Conservation (phyloP, 2,329 filamentous ascomycete species). For the Aschersonia sp. region DNA sequence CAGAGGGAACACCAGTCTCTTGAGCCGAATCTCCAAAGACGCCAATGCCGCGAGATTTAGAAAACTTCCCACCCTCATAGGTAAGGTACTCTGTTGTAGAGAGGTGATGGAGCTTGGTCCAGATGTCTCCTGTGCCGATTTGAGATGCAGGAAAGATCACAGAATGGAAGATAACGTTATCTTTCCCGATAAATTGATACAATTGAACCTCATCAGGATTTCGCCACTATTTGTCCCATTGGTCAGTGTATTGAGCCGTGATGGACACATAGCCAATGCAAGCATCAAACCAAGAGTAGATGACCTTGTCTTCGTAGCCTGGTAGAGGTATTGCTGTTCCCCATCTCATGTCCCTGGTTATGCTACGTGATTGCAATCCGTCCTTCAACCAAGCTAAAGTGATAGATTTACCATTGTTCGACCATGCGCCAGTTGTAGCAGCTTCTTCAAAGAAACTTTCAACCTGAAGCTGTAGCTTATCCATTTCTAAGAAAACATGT, state of each 20-base stretch:
- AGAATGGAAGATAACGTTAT: conserved; percentile 54
- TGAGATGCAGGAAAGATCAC: conserved; percentile 72
- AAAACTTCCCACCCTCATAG: conserved; percentile 69
- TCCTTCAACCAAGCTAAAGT: conserved; percentile 60
- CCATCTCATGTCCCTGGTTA: conserved; percentile 78
- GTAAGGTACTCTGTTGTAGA: conserved; percentile 66
- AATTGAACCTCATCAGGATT: conserved; percentile 68
- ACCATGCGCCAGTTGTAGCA: conserved; percentile 56
- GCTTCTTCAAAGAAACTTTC: conserved; percentile 57
- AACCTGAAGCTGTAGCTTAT: conserved; percentile 59
- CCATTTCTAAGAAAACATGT: conserved; percentile 66
- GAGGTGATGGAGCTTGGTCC: conserved; percentile 69
- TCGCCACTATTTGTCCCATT: conserved; percentile 82
- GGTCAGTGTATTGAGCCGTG: conserved; percentile 61
- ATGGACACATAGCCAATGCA: conserved; percentile 80
- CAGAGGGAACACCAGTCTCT: conserved; percentile 59
- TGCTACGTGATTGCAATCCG: conserved; percentile 64
- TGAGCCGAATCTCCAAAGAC: conserved; percentile 75
- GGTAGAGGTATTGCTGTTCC: conserved; percentile 34
- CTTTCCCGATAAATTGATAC: conserved; percentile 79
- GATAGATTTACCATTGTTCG: conserved; percentile 53
- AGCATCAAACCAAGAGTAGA: conserved; percentile 77
- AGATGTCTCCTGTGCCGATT: conserved; percentile 60
- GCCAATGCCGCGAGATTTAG: conserved; percentile 65
- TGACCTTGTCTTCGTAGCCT: conserved; percentile 41